A percentile compares a stretch with the other conserved stretches of the same genome.
Conservation (phyloP, 805 yeast genomes). For the Candida ipomoeae region DNA sequence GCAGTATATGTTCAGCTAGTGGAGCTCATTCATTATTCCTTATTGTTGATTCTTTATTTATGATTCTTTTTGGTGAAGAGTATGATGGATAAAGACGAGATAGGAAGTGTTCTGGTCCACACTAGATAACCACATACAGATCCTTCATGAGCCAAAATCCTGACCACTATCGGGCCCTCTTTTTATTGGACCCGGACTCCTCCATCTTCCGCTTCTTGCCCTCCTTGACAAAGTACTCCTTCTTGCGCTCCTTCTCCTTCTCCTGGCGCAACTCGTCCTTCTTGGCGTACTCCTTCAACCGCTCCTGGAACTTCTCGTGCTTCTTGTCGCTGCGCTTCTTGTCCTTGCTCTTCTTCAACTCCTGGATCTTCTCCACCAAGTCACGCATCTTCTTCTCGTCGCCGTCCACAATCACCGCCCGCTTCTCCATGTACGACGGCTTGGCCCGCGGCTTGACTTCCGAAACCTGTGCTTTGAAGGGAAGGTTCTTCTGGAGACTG, state of each 20-base stretch:
- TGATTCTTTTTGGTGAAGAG: too few species aligned
- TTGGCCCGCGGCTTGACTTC: conserved; percentile 85
- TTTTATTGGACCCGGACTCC: conserved; percentile 23
- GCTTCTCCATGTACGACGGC: conserved; percentile 73
- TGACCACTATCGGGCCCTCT: conserved; percentile 11
- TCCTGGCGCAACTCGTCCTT: conserved; percentile 64
- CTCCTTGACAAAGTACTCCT: conserved; percentile 73
- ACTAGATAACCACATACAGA: too few species aligned
- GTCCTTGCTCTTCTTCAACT: conserved; percentile 82
- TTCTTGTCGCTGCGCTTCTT: conserved; percentile 70
- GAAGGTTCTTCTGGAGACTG: conserved; percentile 68
- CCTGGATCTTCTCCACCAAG: conserved; percentile 79
- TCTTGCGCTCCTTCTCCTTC: conserved; percentile 79
- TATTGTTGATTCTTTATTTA: too few species aligned
- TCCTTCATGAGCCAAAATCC: too few species aligned
- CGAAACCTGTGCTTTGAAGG: conserved; percentile 88
- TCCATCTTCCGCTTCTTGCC: conserved; percentile 56
- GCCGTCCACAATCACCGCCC: conserved; percentile 91
- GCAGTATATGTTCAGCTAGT: too few species aligned
- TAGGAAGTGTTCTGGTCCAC: too few species aligned
- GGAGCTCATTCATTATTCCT: too few species aligned
- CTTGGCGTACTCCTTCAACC: conserved; percentile 72
- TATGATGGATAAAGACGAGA: too few species aligned
- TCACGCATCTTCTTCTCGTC: conserved; percentile 93
- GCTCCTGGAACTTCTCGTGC: conserved; percentile 68